phyloP scores from a whole-genome alignment of 768 basidiomycete species.

The Tremella yokohamensis region DNA sequence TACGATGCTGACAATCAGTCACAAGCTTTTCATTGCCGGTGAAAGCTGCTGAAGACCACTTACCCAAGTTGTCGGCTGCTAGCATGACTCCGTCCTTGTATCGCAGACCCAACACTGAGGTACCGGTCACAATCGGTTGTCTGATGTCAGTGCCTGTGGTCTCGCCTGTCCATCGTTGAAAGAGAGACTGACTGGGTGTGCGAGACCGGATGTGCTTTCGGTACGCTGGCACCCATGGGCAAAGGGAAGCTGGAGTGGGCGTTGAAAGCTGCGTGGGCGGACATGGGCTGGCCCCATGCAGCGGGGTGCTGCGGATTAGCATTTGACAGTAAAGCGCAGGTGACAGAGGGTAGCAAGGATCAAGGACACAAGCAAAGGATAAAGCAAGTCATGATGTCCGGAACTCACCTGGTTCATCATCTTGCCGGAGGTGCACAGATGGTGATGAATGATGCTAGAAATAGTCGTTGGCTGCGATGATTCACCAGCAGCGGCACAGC shows the following conservation, averaged over 20 bases:
- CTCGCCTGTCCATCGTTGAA: background rate
- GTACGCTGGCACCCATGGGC: constrained; percentile 56
- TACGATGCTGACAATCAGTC: constrained; percentile 67
- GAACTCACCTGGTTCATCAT: constrained; percentile 9
- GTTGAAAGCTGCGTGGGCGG: constrained; percentile 62
- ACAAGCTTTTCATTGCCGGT: background rate
- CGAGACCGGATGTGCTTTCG: constrained; percentile 51
- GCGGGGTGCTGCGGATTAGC: constrained; percentile 30
- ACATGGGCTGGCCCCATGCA: constrained; percentile 39
- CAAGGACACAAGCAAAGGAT: background rate
- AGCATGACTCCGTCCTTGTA: constrained; percentile 97
- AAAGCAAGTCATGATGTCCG: background rate
- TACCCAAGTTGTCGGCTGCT: constrained; percentile 95
- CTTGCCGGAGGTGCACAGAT: no score
- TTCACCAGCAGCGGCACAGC: no score
- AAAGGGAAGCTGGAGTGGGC: constrained; percentile 73
- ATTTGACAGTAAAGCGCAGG: background rate
- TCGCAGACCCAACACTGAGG: constrained; percentile 89
- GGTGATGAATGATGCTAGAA: no score
- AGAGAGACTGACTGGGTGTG: constrained; percentile 65
- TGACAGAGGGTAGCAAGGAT: background rate
- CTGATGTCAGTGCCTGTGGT: constrained; percentile 51
- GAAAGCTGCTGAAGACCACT: constrained; percentile 30
- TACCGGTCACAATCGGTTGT: constrained; percentile 93
- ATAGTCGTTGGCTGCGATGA: no score